Percentiles rank a stretch among this genome's conserved stretches.
phyloP scores from a whole-genome alignment of 2,329 filamentous ascomycete genomes.

The Bipolaris cookei region DNA sequence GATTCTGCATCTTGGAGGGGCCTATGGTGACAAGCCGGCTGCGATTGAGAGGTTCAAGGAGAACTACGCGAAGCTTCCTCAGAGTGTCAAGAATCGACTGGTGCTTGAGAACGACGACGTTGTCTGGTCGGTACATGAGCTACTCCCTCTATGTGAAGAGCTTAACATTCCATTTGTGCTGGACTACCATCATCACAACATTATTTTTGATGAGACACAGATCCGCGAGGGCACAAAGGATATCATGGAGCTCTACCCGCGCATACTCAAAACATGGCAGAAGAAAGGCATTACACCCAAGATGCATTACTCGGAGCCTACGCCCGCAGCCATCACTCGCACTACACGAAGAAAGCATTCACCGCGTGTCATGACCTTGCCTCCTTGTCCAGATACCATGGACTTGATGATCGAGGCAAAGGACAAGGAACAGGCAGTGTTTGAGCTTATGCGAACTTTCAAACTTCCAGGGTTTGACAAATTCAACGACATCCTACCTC shows the following conservation, averaged over 20 bases:
- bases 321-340: constrained; percentile 75
- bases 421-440: constrained; percentile 95
- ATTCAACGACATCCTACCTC: constrained; percentile 78
- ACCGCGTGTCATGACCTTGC: constrained; percentile 76
- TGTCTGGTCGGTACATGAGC: constrained; percentile 87
- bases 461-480: constrained; percentile 79
- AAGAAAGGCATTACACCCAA: constrained; percentile 87
- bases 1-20: constrained; percentile 92
- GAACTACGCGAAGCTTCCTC: constrained; percentile 72
- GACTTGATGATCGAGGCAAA: constrained; percentile 99
- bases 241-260: constrained; percentile 74
- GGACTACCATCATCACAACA: constrained; percentile 96
- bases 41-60: constrained; percentile 78
- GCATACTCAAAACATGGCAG: constrained; percentile 83
- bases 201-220: constrained; percentile 75
- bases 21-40: constrained; percentile 83
- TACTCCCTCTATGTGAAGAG: constrained; percentile 89
- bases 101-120: constrained; percentile 97
- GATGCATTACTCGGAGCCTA: constrained; percentile 94
- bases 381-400: constrained; percentile 82
- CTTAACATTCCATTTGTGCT: constrained; percentile 92
- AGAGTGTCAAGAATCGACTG: constrained; percentile 76
- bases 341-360: constrained; percentile 85
- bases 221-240: constrained; percentile 85
- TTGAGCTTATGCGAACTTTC: constrained; percentile 89